Conservation (phyloP, 306 rosid genomes). For the Heteromeles arbutifolia region DNA sequence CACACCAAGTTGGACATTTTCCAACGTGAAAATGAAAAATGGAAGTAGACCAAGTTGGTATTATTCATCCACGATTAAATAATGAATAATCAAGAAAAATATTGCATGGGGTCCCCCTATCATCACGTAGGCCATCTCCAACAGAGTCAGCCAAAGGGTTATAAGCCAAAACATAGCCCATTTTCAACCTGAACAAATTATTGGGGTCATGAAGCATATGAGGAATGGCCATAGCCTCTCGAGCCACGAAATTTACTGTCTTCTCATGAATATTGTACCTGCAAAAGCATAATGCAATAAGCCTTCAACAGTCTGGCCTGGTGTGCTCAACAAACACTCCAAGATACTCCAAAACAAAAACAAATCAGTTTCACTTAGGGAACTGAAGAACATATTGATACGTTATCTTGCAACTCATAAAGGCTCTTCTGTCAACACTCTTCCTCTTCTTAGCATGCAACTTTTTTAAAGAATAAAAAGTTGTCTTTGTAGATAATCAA, state of each 20-base stretch:
- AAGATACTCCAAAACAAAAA: background rate
- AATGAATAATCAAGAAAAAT: too few species aligned
- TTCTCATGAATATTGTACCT: constrained; percentile 87
- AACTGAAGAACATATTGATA: constrained; percentile 11
- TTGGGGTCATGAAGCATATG: constrained; percentile 55
- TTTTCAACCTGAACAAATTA: constrained; percentile 59
- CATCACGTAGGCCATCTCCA: too few species aligned
- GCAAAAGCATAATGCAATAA: constrained; percentile 7
- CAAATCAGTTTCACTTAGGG: background rate
- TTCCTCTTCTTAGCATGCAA: constrained; percentile 77
- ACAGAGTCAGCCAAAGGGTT: too few species aligned
- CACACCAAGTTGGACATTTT: too few species aligned
- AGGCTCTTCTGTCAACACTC: constrained; percentile 79
- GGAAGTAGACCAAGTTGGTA: too few species aligned
- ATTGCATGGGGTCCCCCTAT: too few species aligned
- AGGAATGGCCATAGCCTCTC: constrained; percentile 45
- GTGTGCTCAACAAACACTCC: background rate
- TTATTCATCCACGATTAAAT: too few species aligned
- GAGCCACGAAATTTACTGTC: constrained; percentile 77
- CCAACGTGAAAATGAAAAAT: too few species aligned
- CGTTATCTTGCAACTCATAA: constrained; percentile 94
- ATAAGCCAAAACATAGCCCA: too few species aligned
- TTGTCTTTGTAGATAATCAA: constrained; percentile 42
- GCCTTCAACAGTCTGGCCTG: background rate
- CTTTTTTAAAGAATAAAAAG: constrained; percentile 57